Evolutionary conservation across 257 asterid species (phyloP), one percentile per base, ranked within the genome.

Genomic region (Penstemon eatonii): DNA sequence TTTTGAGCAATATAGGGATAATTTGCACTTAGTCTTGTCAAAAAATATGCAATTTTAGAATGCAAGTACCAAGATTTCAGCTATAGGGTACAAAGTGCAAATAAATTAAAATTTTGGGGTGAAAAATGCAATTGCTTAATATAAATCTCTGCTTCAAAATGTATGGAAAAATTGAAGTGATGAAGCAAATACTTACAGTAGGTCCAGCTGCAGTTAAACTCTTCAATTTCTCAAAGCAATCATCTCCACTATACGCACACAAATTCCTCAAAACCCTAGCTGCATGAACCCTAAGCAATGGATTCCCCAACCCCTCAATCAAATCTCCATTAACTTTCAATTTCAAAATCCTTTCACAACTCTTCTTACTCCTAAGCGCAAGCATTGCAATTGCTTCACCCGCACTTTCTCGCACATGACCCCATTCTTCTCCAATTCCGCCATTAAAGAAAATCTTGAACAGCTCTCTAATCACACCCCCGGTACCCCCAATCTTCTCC

Each of bases 351-450:
- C 84, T 71, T 0, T 11, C 67, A 62, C 97, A 89, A 5, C 82
- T 77, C 8, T 41, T 70, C 78, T 72, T 70, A 75, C 97, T 89
- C 59, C 85, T 88, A 36, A 91, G 78, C 2, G 89, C 80, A 70
- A 89, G 81, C 96, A 87, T 94, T 3, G 96, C 88, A 4, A 94
- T 33, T 0, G 97, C 97, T 71, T 89, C 96, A 8, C 99, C 99
- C 8, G 97, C 92, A n/a, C 86, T 86, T 36, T 56, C 79, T 65
- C 86, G 79, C 4, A 91, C 96, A 12, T 83, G 82, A 38, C 66
- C 63, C 33, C 63, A 77, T 44, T 67, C 49, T 9, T 69, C 79
- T 6, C 79, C 79, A 1, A 68, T 67, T 39, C 55, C 72, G 11
- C 86, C 84, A 57, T 85, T 74, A 45, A 89, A 84, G 73, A 87